Percentiles rank a stretch among this genome's conserved stretches.
phyloP scores from a whole-genome alignment of 2,329 filamentous ascomycete genomes.

The Tolypocladium album region DNA sequence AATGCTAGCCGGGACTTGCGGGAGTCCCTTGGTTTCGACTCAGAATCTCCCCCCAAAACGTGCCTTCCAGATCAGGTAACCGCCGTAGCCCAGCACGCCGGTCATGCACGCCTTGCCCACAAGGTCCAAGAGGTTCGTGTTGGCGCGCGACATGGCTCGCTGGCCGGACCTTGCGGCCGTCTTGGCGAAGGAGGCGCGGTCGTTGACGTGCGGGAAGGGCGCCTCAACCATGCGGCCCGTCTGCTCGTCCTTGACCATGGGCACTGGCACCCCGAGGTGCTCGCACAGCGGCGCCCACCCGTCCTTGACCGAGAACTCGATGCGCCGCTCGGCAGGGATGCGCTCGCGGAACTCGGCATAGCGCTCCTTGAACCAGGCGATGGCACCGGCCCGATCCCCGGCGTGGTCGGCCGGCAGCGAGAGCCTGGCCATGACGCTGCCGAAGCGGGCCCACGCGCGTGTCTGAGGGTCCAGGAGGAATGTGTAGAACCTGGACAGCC shows the following conservation, averaged over 20 bases:
- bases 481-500: conserved; percentile 14
- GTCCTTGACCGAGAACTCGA: conserved; percentile 27
- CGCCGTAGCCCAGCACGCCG: conserved; percentile 15
- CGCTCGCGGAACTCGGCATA: conserved; percentile 24
- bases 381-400: conserved; percentile 23
- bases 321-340: conserved; percentile 20
- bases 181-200: conserved; percentile 13
- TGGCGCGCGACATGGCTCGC: conserved; percentile 11
- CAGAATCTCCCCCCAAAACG: conserved; percentile 11
- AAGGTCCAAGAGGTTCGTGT: conserved; percentile 11
- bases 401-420: conserved; percentile 19
- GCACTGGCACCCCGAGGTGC: conserved; percentile 25
- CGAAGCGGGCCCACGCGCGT: conserved; percentile 15
- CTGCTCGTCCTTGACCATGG: conserved; percentile 17
- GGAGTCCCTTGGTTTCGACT: not conserved
- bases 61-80: conserved; percentile 17
- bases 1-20: not conserved
- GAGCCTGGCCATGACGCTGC: conserved; percentile 12
- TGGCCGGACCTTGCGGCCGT: conserved; percentile 3
- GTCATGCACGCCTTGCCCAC: conserved; percentile 13
- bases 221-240: conserved; percentile 19
- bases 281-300: conserved; percentile 31
- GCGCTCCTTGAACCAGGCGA: conserved; percentile 24
- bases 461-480: conserved; percentile 14
- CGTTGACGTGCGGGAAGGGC: conserved; percentile 22